Base-by-base conservation (phyloP, 140 eudicot species). In the Oenanthe javanica region DNA sequence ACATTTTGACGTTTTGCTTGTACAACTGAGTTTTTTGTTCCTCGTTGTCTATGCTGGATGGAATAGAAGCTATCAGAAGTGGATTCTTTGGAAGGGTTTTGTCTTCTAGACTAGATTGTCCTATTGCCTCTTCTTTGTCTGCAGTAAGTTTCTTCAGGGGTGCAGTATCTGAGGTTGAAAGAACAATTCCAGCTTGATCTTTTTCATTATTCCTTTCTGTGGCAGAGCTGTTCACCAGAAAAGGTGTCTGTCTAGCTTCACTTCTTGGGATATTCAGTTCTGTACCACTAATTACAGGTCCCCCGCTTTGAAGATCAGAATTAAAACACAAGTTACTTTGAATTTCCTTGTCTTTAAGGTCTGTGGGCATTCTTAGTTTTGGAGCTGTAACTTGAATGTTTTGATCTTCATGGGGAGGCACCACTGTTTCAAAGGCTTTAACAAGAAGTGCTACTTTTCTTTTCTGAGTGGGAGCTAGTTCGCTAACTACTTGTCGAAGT, bases 401-500 rank as follows among this genome's bases (percentile, higher is more conserved):
- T 76, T 84, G 82, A 21, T 84, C 96, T 57, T 90, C 93, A 9
- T 84, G 86, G 6, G 93, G 64, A 0, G 98, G 97, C 47, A 83
- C 97, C 51, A 94, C 93, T 19, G 90, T 90, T 86, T 94, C 98
- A 45, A 94, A 94, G 64, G 97, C 98, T 79, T 85, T 88, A 14
- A 92, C 89, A 31, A 94, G 96, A 82, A 92, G 79, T 16, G 96
- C 86, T 49, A 94, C 98, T 84, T 90, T 91, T 57, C 79, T 85
- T 83, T 92, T 89, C 86, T 92, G 94, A 50, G 89, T 89, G 25
- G 98, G 98, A n/a, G 91, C 94, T 49, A 94, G 93, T 80, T 94
- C 90, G 49, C 92, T 64, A n/a, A 94, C 93, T 4, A 87, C 98
- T 86, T 89, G 89, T 75, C 83, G 97, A 77, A 94, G 96, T 23